phyloP scores from a whole-genome alignment of 2,329 filamentous ascomycete species.

The Cladosporium colombiae region DNA sequence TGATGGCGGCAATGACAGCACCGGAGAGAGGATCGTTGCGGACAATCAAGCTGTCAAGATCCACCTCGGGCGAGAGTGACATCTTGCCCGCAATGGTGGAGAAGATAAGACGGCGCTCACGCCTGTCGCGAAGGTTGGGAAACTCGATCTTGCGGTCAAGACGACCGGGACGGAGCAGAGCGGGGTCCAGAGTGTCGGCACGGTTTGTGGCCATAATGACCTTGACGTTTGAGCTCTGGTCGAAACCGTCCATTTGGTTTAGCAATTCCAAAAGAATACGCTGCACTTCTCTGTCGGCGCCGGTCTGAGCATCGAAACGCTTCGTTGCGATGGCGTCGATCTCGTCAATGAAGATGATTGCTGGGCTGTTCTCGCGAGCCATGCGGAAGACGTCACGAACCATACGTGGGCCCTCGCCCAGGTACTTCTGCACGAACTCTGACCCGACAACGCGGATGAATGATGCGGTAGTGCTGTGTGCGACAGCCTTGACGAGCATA shows the following conservation, averaged over 20 bases:
- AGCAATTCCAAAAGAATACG: conserved; percentile 95
- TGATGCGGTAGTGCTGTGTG: conserved; percentile 95
- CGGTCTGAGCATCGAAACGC: conserved; percentile 97
- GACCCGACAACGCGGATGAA: conserved; percentile 98
- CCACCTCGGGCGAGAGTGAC: conserved; percentile 94
- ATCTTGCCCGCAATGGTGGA: conserved; percentile 96
- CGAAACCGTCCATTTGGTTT: conserved; percentile 99
- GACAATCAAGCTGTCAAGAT: conserved; percentile 93
- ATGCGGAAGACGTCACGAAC: conserved; percentile 98
- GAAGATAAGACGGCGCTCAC: conserved; percentile 95
- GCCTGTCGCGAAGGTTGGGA: conserved; percentile 87
- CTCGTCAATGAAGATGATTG: conserved; percentile 99
- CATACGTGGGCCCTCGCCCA: conserved; percentile 97
- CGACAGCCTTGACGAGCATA: conserved; percentile 96
- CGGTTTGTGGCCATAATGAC: conserved; percentile 99
- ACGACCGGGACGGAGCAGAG: conserved; percentile 88
- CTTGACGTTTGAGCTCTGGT: conserved; percentile 98
- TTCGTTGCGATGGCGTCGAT: conserved; percentile 99
- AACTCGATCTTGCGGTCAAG: conserved; percentile 99
- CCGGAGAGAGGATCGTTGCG: conserved; percentile 94
- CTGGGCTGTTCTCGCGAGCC: conserved; percentile 96
- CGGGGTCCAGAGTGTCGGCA: conserved; percentile 94
- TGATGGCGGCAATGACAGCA: conserved; percentile 95
- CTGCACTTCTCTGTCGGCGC: conserved; percentile 96
- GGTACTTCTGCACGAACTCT: conserved; percentile 98